Evolutionary conservation across 352 stramenopile genomes (phyloP), one percentile per base, ranked within the genome.

Genomic region (Phytophthora nicotianae): DNA sequence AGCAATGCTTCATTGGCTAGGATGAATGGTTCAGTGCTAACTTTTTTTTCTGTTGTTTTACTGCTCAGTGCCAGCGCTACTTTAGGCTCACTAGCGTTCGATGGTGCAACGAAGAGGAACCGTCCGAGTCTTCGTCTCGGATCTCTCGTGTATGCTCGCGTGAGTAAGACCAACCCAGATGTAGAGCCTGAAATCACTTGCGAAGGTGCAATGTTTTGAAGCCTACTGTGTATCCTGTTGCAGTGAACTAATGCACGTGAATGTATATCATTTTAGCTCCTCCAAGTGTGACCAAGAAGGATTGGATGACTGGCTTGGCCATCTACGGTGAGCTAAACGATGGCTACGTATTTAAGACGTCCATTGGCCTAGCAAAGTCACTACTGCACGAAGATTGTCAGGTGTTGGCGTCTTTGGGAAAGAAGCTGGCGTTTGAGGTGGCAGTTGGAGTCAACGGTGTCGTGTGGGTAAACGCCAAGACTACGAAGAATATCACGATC

Each of bases 241-340:
- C 46, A 52, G 14, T 50, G 27, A 49, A 19, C 23, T 62, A 58
- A 74, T 43, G 11, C 42, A 29, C 20, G 11, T 54, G 14, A 53
- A 13, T 58, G 4, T 9, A n/a, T 24, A 24, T 75, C 21, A 21
- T 74, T 71, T 53, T 62, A 89, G 85, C 90, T 17, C 91, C 86
- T 43, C 62, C 93, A 61, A 78, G 85, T 76, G 68, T 94, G 69
- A 74, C 83, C 51, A 89, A 97, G 77, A 99, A 98, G 69, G 97
- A 99, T 76, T 99, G 97, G 97, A 98, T 99, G 93, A 99, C 97
- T 9, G 96, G 97, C 9, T 84, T 99, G 59, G 88, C 95, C 19
- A 93, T 97, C 17, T 99, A 99, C 67, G 97, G 97, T 13, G 90
- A 98, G 62, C 83, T 99, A 20, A 93, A 81, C 40, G 95, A 95